Conservation (phyloP, 371 early-diverging fungal genomes). For the Rhizopus delemar region DNA sequence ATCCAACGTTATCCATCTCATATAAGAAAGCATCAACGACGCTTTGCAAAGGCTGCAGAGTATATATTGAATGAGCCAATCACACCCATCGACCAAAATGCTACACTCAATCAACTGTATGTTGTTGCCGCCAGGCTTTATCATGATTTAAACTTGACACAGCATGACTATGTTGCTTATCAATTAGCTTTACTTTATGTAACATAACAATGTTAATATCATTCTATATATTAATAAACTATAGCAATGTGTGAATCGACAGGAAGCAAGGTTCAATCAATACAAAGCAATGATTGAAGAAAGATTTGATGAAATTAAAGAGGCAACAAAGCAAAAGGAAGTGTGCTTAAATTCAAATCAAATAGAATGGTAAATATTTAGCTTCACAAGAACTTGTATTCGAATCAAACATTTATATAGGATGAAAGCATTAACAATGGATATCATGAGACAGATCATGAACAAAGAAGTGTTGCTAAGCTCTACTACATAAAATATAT, state of each 20-base stretch:
- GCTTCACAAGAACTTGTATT: no score
- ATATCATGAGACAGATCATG: no score
- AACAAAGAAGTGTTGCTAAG: no score
- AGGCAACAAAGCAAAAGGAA: constrained; percentile 23
- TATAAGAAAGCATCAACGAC: background rate
- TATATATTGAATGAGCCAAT: background rate
- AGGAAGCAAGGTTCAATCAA: constrained; percentile 36
- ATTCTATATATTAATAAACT: no score
- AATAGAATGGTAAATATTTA: constrained; percentile 9
- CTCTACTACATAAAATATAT: no score
- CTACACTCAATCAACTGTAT: constrained; percentile 47
- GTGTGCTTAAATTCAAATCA: constrained; percentile 2
- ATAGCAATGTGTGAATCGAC: constrained; percentile 49
- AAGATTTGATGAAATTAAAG: constrained; percentile 42
- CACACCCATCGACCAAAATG: background rate
- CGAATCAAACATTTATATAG: no score
- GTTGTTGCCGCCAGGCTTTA: constrained; percentile 52
- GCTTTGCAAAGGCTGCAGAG: background rate
- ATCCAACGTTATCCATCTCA: background rate
- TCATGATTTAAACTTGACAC: constrained; percentile 40
- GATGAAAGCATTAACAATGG: no score
- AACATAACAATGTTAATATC: no score
- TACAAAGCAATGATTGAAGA: constrained; percentile 48
- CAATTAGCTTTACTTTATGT: constrained; percentile 57
- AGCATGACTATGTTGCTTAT: constrained; percentile 61